These are phyloP conservation scores for Dictyostelium intermedium DNA, from an alignment of 78 protist genomes.

Conservation along the genomic window DNA sequence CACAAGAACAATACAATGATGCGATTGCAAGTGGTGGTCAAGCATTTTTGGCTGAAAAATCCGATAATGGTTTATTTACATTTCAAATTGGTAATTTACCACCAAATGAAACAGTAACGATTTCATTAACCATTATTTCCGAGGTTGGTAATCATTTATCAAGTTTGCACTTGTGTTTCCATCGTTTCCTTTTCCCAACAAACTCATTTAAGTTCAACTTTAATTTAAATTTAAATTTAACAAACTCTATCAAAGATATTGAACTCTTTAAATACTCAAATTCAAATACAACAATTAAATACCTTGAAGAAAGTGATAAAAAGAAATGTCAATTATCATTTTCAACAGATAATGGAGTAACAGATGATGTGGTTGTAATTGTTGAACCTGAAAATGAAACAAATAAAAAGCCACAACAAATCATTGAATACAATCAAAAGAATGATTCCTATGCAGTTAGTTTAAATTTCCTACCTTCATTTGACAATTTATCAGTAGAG, in stretches of 20 bases:
- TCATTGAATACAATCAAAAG: neutral
- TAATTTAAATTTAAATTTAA: neutral
- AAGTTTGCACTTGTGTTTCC: slow-evolving; percentile 5
- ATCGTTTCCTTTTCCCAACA: neutral
- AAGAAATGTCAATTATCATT: neutral
- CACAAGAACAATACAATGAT: slow-evolving; percentile 16
- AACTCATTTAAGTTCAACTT: neutral
- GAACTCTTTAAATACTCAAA: neutral
- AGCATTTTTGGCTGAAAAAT: slow-evolving; percentile 32
- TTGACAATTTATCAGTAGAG: neutral
- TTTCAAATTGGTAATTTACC: slow-evolving; percentile 87
- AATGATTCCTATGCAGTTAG: slow-evolving; percentile 5
- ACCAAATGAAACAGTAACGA: slow-evolving; percentile 5
- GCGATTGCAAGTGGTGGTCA: slow-evolving; percentile 38
- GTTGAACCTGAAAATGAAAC: neutral
- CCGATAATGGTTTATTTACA: neutral
- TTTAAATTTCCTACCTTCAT: neutral
- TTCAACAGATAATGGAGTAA: neutral
- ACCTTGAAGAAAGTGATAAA: neutral
- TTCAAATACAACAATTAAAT: neutral
- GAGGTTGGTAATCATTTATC: slow-evolving; percentile 60
- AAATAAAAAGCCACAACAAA: neutral
- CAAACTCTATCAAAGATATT: neutral
- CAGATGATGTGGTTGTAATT: neutral
- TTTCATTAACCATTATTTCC: slow-evolving; percentile 73